These are phyloP conservation scores for Coix lacrymajobi DNA, from an alignment of 176 grass and related monocot genomes.

Conservation along the genomic window DNA sequence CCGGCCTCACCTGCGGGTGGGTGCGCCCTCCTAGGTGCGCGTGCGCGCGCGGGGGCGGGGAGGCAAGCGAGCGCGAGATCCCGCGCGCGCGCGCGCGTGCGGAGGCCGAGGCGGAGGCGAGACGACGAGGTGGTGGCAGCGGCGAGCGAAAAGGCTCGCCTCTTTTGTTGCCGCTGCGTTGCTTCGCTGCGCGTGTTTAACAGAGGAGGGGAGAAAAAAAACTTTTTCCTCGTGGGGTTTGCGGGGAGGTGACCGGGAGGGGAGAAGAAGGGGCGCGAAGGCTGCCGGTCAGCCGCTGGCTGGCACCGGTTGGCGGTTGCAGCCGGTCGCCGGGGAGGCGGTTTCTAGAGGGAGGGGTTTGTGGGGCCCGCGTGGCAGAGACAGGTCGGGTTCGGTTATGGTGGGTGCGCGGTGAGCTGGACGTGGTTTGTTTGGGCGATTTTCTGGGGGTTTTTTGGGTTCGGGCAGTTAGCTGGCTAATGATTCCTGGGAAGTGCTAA, in stretches of 20 bases:
- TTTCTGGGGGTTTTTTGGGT: not conserved
- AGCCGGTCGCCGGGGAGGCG: conserved; percentile 29
- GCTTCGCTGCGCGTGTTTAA: conserved; percentile 39
- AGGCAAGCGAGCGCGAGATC: conserved; percentile 22
- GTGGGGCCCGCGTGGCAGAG: not conserved
- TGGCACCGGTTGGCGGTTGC: conserved; percentile 20
- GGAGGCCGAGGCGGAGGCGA: not conserved
- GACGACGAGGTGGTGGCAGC: conserved; percentile 6
- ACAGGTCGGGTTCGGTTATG: not conserved
- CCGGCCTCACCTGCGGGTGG: conserved; percentile 19
- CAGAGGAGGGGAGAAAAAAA: not conserved
- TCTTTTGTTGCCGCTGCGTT: conserved; percentile 32
- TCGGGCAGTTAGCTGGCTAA: conserved; percentile 10
- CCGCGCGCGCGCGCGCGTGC: not conserved
- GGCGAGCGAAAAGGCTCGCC: conserved; percentile 37
- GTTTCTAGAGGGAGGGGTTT: conserved; percentile 2
- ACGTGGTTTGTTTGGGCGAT: not conserved
- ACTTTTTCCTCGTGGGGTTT: not conserved
- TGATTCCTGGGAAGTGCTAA: not conserved
- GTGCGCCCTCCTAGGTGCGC: not conserved
- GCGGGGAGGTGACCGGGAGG: conserved; percentile 4
- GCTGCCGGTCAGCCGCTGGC: conserved; percentile 21
- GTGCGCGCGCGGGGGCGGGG: not conserved
- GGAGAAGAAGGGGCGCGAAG: conserved; percentile 12
- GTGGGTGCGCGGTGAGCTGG: conserved; percentile 33